These are phyloP conservation scores for Andrographis paniculata DNA, from an alignment of 305 asterid species.

Conservation along the genomic window DNA sequence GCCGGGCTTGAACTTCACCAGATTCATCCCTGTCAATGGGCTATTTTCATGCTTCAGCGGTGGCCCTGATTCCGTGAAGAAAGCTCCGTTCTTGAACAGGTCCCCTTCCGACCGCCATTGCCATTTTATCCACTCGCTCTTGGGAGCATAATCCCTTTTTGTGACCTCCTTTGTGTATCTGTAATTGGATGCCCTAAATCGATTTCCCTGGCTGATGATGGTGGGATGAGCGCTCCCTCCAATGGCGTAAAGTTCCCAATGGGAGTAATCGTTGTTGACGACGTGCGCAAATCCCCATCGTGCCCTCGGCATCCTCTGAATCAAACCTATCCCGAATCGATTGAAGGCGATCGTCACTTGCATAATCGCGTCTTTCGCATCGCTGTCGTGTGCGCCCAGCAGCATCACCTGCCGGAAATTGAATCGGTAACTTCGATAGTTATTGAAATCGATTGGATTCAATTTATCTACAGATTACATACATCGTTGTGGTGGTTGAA, in stretches of 20 bases:
- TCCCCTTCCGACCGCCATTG: constrained; percentile 94
- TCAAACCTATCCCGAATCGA: constrained; percentile 32
- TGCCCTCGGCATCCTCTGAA: constrained; percentile 38
- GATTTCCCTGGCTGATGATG: constrained; percentile 42
- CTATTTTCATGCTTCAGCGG: constrained; percentile 25
- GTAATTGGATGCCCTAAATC: constrained; percentile 32
- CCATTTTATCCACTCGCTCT: constrained; percentile 64
- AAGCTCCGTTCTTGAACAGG: constrained; percentile 70
- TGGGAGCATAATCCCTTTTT: constrained; percentile 52
- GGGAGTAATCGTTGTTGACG: constrained; percentile 37
- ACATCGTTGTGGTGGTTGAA: constrained; percentile 64
- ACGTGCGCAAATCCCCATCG: constrained; percentile 39
- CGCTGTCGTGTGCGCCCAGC: constrained; percentile 28
- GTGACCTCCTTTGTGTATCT: constrained; percentile 52
- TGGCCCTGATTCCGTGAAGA: constrained; percentile 65
- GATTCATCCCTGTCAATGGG: constrained; percentile 27
- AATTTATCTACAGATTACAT: constrained; percentile 1
- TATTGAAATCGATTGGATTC: neutral
- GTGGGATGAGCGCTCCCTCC: constrained; percentile 48
- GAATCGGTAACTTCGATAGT: neutral
- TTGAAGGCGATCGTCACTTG: constrained; percentile 40
- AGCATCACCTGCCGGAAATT: constrained; percentile 28
- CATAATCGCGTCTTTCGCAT: constrained; percentile 28
- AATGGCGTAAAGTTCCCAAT: constrained; percentile 39
- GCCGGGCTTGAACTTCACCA: constrained; percentile 59